A percentile compares a stretch with the other conserved stretches of the same genome.
Conservation (phyloP, 2,329 filamentous ascomycete genomes). For the Periconia sp. region DNA sequence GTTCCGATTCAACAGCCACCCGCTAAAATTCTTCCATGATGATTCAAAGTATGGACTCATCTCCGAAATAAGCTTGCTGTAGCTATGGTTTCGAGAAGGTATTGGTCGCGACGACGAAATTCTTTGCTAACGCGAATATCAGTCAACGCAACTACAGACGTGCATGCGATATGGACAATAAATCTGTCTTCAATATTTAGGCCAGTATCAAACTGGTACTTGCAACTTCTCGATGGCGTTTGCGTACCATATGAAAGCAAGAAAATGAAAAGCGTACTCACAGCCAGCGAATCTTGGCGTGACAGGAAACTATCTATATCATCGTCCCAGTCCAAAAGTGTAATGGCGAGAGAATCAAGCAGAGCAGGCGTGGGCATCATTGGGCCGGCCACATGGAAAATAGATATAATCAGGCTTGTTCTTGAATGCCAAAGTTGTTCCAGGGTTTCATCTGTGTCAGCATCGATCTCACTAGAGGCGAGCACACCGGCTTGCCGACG, state of each 20-base stretch:
- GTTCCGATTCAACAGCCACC: conserved; percentile 18
- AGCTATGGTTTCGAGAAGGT: conserved; percentile 13
- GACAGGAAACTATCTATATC: conserved; percentile 22
- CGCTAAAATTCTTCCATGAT: conserved; percentile 13
- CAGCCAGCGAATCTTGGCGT: conserved; percentile 22
- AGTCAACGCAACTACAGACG: background rate
- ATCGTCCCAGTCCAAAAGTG: conserved; percentile 24
- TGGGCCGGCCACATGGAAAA: conserved; percentile 23
- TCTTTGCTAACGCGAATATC: conserved; percentile 3
- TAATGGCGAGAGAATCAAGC: conserved; percentile 23
- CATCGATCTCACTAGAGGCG: conserved; percentile 5
- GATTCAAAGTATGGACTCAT: conserved; percentile 17
- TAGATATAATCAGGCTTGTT: conserved; percentile 25
- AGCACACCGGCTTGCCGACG: conserved; percentile 17
- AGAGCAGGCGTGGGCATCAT: conserved; percentile 21
- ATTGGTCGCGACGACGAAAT: conserved; percentile 7
- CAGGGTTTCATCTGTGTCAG: conserved; percentile 24
- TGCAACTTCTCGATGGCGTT: background rate
- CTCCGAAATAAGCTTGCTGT: conserved; percentile 17
- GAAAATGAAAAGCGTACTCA: conserved; percentile 5
- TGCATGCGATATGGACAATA: background rate
- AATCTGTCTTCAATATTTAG: too few relatives aligned
- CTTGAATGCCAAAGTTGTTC: conserved; percentile 22
- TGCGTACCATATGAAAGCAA: background rate
- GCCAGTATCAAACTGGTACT: too few relatives aligned